phyloP scores from a whole-genome alignment of 179 eudicot species.

The Heliamphora pulchella region DNA sequence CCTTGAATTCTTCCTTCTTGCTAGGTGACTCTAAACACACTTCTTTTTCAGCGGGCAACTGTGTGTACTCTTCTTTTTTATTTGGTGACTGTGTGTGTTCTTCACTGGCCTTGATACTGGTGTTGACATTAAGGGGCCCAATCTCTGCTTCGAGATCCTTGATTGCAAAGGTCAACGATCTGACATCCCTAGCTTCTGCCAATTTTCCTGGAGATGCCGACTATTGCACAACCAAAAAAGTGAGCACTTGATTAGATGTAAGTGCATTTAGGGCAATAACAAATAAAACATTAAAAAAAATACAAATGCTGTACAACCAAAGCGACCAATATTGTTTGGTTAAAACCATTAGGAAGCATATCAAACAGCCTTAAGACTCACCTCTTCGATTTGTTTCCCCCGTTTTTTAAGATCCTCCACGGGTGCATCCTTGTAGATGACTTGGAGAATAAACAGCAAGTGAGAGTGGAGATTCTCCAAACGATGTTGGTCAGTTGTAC shows the following conservation, averaged over 20 bases:
- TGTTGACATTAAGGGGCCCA: slow-evolving; percentile 30
- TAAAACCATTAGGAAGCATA: neutral
- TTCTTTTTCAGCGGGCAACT: slow-evolving; percentile 7
- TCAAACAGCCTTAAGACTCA: neutral
- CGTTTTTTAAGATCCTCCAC: slow-evolving; percentile 46
- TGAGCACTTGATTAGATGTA: neutral
- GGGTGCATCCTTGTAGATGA: slow-evolving; percentile 52
- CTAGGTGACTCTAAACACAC: neutral
- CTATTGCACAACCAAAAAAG: slow-evolving; percentile 31
- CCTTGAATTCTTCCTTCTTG: slow-evolving; percentile 7
- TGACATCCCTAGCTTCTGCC: slow-evolving; percentile 58
- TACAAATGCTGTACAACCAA: neutral
- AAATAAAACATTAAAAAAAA: neutral
- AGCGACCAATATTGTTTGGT: neutral
- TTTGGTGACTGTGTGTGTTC: slow-evolving; percentile 20
- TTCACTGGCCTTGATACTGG: slow-evolving; percentile 14
- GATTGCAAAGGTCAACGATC: slow-evolving; percentile 47
- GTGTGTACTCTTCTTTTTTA: slow-evolving; percentile 8
- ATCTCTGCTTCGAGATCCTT: slow-evolving; percentile 59
- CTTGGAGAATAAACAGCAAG: slow-evolving; percentile 49
- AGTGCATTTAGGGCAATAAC: neutral
- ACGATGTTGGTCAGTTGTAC: slow-evolving; percentile 53
- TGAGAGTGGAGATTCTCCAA: slow-evolving; percentile 48
- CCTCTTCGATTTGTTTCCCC: slow-evolving; percentile 58
- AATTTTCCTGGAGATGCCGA: slow-evolving; percentile 38